These are phyloP conservation scores for Rutidosis leptorrhynchoides DNA, from an alignment of 129 eudicot genomes.

Conservation along the genomic window DNA sequence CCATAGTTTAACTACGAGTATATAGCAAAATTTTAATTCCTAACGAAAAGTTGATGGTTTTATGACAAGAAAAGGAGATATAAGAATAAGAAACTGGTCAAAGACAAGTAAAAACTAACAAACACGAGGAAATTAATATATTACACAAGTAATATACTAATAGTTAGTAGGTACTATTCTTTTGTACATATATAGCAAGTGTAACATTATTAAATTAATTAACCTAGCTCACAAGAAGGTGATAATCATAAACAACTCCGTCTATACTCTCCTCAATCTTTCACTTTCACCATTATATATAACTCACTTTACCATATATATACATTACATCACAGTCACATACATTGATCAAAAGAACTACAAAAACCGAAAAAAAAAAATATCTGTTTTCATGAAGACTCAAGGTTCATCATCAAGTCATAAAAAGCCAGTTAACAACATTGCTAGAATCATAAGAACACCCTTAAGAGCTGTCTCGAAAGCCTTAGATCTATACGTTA, in stretches of 20 bases:
- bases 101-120: too few species aligned
- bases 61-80: too few species aligned
- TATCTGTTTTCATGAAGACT: not conserved
- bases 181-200: not conserved
- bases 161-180: too few species aligned
- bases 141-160: too few species aligned
- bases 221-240: not conserved
- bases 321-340: not conserved
- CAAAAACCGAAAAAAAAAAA: not conserved
- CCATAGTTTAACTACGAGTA: too few species aligned
- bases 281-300: not conserved
- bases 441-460: constrained; percentile 25
- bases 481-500: constrained; percentile 21
- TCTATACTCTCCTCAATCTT: not conserved
- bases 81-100: too few species aligned
- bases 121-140: too few species aligned
- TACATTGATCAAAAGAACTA: not conserved
- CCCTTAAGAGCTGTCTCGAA: constrained; percentile 21
- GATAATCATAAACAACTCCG: not conserved
- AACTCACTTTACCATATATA: too few species aligned
- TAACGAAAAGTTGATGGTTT: too few species aligned
- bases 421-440: constrained; percentile 4
- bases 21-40: too few species aligned
- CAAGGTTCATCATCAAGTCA: not conserved
- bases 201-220: not conserved